Conservation (phyloP, 139 green algal genomes). For the Chlamydomonas schloesseri region DNA sequence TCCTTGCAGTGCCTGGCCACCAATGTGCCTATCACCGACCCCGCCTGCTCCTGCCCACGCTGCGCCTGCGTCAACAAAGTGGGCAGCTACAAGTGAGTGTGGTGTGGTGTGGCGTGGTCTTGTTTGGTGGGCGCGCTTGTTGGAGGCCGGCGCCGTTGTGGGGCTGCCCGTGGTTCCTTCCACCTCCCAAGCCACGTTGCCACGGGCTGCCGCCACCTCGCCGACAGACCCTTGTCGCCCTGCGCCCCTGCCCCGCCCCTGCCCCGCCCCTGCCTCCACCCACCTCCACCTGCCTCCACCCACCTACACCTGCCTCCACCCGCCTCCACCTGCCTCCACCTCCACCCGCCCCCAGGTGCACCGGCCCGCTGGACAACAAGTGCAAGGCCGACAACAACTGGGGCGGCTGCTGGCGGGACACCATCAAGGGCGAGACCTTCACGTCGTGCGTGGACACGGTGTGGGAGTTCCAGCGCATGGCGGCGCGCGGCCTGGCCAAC, state of each 20-base stretch:
- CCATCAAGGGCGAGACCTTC: constrained; percentile 1
- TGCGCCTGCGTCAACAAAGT: constrained; percentile 84
- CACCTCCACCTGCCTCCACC: too few relatives aligned
- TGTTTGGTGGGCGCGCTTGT: too few relatives aligned
- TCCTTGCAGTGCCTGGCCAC: constrained; percentile 57
- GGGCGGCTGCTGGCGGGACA: constrained; percentile 74
- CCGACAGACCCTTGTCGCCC: too few relatives aligned
- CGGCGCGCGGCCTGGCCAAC: constrained; percentile 41
- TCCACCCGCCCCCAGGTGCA: constrained; percentile 63
- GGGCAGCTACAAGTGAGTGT: constrained; percentile 71
- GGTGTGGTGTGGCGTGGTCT: too few relatives aligned
- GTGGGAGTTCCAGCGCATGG: constrained; percentile 38
- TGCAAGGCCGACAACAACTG: constrained; percentile 66
- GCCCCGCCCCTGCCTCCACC: too few relatives aligned
- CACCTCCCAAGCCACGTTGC: too few relatives aligned
- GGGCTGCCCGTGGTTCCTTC: too few relatives aligned
- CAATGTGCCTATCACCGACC: constrained; percentile 52
- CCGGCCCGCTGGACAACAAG: constrained; percentile 68
- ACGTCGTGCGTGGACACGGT: constrained; percentile 63
- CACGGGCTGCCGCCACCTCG: too few relatives aligned
- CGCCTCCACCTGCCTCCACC: neutral
- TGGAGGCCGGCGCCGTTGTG: too few relatives aligned
- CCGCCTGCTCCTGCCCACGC: constrained; percentile 76
- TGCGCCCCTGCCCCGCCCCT: too few relatives aligned
- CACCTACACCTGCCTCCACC: too few relatives aligned